phyloP scores from a whole-genome alignment of 1,284 basidiomycete species.

The Pterula multifida region DNA sequence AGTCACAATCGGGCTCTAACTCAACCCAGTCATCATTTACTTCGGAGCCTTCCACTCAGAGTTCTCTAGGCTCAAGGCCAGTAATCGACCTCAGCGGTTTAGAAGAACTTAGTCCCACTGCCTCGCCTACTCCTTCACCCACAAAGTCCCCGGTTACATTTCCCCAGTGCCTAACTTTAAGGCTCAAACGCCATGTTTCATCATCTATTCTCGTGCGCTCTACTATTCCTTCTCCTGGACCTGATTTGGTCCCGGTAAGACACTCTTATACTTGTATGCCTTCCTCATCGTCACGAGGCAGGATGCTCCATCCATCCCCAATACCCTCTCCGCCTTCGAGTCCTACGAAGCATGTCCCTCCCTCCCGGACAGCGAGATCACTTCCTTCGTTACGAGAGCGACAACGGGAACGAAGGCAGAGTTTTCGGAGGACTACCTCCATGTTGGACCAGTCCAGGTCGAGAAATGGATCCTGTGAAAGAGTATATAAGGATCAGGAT shows the following conservation, averaged over 20 bases:
- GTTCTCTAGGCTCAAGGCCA: too few relatives aligned
- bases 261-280: neutral
- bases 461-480: neutral
- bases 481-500: neutral
- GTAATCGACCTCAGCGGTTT: neutral
- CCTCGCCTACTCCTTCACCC: neutral
- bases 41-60: too few relatives aligned
- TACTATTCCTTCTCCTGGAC: neutral
- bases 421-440: neutral
- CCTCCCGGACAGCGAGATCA: neutral
- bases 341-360: neutral
- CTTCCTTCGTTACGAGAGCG: neutral
- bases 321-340: neutral
- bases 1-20: too few relatives aligned
- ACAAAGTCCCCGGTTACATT: neutral
- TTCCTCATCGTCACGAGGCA: neutral
- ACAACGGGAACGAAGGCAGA: neutral
- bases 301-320: neutral
- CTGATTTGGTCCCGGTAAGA: neutral
- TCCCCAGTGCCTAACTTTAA: neutral
- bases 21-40: too few relatives aligned
- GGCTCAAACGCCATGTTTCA: neutral
- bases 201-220: neutral
- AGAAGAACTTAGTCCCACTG: neutral
- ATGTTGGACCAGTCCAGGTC: neutral